phyloP scores from a whole-genome alignment of 2,329 filamentous ascomycete genomes.

The Sporothrix pallida region DNA sequence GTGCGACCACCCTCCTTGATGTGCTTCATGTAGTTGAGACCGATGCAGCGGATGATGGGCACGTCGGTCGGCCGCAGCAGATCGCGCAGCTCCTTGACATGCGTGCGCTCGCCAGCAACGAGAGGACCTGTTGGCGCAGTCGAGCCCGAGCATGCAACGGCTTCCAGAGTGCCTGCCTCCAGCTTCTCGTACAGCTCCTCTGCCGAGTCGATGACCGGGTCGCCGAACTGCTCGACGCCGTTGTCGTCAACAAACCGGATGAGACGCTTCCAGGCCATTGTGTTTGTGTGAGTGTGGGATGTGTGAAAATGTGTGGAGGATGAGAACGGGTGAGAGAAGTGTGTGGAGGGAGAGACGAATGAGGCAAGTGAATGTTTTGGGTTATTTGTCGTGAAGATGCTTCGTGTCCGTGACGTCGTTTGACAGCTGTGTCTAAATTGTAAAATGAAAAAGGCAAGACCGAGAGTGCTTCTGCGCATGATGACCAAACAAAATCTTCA shows the following conservation, averaged over 20 bases:
- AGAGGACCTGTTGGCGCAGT: background rate
- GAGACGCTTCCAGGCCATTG: slow-evolving; percentile 23
- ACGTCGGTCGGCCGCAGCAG: background rate
- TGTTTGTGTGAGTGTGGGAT: background rate
- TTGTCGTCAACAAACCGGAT: slow-evolving; percentile 27
- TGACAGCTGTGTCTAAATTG: background rate
- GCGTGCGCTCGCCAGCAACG: slow-evolving; percentile 6
- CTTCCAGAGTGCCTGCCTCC: background rate
- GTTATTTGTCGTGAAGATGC: background rate
- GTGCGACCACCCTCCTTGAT: slow-evolving; percentile 56
- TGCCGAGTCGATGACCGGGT: slow-evolving; percentile 14
- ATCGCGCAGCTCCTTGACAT: slow-evolving; percentile 16
- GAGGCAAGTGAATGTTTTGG: background rate
- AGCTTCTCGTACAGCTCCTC: slow-evolving; percentile 1
- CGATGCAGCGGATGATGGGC: slow-evolving; percentile 18
- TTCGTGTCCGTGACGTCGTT: background rate
- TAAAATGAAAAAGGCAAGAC: background rate
- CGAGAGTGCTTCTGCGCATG: background rate
- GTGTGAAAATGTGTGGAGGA: background rate
- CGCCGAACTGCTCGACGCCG: background rate
- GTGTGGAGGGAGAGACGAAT: background rate
- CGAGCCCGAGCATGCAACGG: background rate
- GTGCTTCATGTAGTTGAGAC: slow-evolving; percentile 28
- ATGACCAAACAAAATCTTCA: background rate
- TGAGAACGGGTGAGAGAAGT: no score